Evolutionary conservation across 495 filamentous ascomycete genomes (phyloP), one percentile per base, ranked within the genome.

Genomic region (Podospora pseudocomata): DNA sequence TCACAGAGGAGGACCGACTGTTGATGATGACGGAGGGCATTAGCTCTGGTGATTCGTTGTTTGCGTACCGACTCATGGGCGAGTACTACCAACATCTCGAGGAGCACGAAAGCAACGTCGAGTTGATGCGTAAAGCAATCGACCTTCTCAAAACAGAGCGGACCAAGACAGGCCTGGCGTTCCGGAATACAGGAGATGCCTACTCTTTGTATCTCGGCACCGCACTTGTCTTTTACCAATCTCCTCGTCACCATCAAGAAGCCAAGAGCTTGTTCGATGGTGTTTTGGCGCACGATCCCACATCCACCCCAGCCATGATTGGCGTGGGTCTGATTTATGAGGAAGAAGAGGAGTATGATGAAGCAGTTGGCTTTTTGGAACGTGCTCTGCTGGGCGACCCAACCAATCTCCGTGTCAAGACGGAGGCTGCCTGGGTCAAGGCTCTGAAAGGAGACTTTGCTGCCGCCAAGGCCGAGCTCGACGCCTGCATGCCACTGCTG

Each of bases 301-400:
- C 82, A 2, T 92, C 91, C 2, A 93, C 92, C 6, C 80, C 87
- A 58, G 95, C 92, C 55, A 81, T 99, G 49, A 90, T 98, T 62
- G 95, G 95, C 2, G 87, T 97, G 63, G 95, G 95, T 11, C 78
- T 97, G 27, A 93, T 99, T 39, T 87, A 93, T 55, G 92, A 97
- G 78, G 94, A 97, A 68, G 92, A 97, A 71, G 91, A 96, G 70
- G 89, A 98, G 57, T 96, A 92, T 75, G 76, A 80, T 30, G 84
- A 89, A 72, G 96, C 96, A 0, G 87, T 92, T 64, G 83, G 87
- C 60, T 97, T 95, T 73, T 78, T 99, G 11, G 81, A 83, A 39
- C 85, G 90, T 68, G 95, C 96, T 0, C 75, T 94, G 28, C 76
- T 86, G 68, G 84, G 89, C 26, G 91, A 95, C 73, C 81, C 86